Evolutionary conservation across 208 protist species (phyloP).

Genomic region (Crithidia sp.): DNA sequence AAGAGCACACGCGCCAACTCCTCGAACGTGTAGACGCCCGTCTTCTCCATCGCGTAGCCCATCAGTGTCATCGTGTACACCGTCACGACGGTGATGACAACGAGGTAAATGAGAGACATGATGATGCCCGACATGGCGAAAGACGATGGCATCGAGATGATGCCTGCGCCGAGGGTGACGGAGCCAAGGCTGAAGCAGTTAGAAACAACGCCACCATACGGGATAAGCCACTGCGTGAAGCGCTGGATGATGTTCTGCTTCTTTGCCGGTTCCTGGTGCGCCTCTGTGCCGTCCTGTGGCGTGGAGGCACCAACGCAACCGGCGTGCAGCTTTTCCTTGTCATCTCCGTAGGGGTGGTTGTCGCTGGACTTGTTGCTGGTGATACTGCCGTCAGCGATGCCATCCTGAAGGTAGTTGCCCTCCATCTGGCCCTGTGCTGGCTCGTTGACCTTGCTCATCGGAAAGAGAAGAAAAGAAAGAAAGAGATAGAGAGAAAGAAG

Average conservation of each 20-base stretch:
- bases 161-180: constrained; percentile 68
- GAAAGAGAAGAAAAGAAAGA: background rate
- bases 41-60: constrained; percentile 55
- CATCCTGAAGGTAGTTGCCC: background rate
- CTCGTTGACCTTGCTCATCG: background rate
- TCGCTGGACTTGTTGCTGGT: background rate
- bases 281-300: background rate
- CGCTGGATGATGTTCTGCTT: background rate
- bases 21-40: constrained; percentile 59
- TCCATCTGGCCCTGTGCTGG: background rate
- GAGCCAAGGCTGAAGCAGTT: constrained; percentile 64
- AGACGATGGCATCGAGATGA: constrained; percentile 61
- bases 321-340: background rate
- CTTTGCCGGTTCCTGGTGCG: background rate
- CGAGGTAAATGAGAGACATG: constrained; percentile 67
- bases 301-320: background rate
- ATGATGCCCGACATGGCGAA: constrained; percentile 60
- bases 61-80: constrained; percentile 74
- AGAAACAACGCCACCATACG: constrained; percentile 55
- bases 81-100: constrained; percentile 46
- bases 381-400: background rate
- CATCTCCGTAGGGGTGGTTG: background rate
- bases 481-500: background rate
- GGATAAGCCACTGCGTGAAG: constrained; percentile 30
- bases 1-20: constrained; percentile 49